phyloP scores from a whole-genome alignment of 345 rosid species.

The Eucalyptus pumila region DNA sequence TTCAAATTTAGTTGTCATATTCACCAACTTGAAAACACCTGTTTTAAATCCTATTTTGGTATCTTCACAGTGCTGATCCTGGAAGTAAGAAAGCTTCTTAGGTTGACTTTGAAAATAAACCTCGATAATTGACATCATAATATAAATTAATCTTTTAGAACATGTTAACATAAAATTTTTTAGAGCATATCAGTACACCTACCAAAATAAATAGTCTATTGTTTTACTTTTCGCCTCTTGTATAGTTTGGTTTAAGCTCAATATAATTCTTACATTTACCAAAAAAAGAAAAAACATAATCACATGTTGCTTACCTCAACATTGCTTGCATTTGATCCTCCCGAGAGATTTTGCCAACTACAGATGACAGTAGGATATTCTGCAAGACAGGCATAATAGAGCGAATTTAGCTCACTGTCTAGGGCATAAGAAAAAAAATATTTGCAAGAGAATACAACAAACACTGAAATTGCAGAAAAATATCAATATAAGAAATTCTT shows the following conservation, averaged over 20 bases:
- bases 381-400: neutral
- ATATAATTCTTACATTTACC: too few relatives aligned
- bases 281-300: too few relatives aligned
- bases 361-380: neutral
- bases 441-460: neutral
- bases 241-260: too few relatives aligned
- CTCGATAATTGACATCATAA: neutral
- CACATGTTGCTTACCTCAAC: neutral
- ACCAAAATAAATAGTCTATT: too few relatives aligned
- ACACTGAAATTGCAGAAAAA: neutral
- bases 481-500: neutral
- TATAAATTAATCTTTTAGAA: neutral
- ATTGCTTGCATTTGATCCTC: neutral
- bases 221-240: too few relatives aligned
- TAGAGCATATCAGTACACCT: too few relatives aligned
- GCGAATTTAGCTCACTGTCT: neutral
- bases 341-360: neutral
- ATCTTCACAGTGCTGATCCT: too few relatives aligned
- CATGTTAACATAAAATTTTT: too few relatives aligned
- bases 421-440: neutral
- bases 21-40: neutral
- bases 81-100: too few relatives aligned
- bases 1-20: neutral
- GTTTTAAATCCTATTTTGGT: neutral
- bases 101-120: too few relatives aligned